phyloP scores from a whole-genome alignment of 345 rosid species.

The Odontarrhena argentea region DNA sequence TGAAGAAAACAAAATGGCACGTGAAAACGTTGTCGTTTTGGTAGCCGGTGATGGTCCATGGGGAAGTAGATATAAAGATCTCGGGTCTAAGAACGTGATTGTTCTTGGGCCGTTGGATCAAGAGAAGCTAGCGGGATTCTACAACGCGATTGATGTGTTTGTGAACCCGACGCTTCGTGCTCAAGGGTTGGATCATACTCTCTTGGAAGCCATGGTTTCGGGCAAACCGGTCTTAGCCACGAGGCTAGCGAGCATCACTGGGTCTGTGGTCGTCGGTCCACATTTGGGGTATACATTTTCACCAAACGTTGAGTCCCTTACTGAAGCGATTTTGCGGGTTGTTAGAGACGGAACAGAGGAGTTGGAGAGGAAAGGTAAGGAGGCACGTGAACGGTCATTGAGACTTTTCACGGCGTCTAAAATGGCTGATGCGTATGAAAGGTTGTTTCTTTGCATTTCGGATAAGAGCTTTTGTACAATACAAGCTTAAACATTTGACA shows the following conservation, averaged over 20 bases:
- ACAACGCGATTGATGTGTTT: constrained; percentile 79
- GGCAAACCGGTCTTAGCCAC: constrained; percentile 86
- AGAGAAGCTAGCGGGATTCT: constrained; percentile 70
- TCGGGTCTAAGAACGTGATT: constrained; percentile 55
- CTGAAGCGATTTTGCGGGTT: constrained; percentile 52
- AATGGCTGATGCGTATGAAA: constrained; percentile 88
- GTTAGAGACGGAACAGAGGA: constrained; percentile 62
- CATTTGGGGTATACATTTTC: constrained; percentile 78
- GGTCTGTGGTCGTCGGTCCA: constrained; percentile 60
- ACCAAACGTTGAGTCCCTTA: constrained; percentile 65
- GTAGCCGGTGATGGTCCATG: constrained; percentile 97
- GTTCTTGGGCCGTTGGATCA: constrained; percentile 86
- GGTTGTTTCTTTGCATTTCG: constrained; percentile 80
- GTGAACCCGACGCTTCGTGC: constrained; percentile 89
- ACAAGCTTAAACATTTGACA: constrained; percentile 30
- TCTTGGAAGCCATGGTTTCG: constrained; percentile 84
- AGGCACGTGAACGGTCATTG: constrained; percentile 65
- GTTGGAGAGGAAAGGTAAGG: constrained; percentile 65
- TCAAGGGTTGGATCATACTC: constrained; percentile 87
- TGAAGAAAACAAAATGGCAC: constrained; percentile 53
- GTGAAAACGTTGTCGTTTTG: constrained; percentile 52
- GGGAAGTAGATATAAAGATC: constrained; percentile 75
- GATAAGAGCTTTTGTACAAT: constrained; percentile 52
- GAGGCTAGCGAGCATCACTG: constrained; percentile 81
- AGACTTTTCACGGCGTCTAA: constrained; percentile 80